Percentiles rank a stretch among this genome's conserved stretches.
Evolutionary conservation across 306 rosid species (phyloP).

Genomic region (Lablab purpureus): DNA sequence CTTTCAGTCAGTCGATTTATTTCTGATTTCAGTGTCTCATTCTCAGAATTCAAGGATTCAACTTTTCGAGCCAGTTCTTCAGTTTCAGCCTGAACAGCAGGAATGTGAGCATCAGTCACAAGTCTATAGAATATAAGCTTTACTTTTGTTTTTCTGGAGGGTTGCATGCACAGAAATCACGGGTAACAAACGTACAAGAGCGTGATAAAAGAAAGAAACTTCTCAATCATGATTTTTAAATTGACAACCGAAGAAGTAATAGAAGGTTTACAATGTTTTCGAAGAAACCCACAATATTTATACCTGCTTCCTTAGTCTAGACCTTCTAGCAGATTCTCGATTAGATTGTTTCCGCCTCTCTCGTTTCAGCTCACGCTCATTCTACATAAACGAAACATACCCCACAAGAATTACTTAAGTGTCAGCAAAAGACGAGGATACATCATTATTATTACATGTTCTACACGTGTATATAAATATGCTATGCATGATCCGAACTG

Average conservation of each 20-base stretch:
- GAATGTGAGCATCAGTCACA: conserved; percentile 37
- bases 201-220: conserved; percentile 13
- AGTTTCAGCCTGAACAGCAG: conserved; percentile 73
- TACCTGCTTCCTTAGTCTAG: conserved; percentile 98
- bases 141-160: neutral
- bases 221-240: conserved; percentile 6
- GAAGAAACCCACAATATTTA: neutral
- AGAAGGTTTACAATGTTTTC: neutral
- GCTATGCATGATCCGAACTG: neutral
- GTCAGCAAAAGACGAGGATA: conserved; percentile 31
- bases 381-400: conserved; percentile 56
- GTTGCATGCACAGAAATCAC: neutral
- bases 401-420: conserved; percentile 23
- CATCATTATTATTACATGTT: neutral
- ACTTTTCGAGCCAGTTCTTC: conserved; percentile 87
- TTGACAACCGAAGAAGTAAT: neutral
- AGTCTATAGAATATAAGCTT: neutral
- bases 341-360: conserved; percentile 97
- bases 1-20: conserved; percentile 62
- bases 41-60: conserved; percentile 71
- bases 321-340: conserved; percentile 95
- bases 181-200: neutral
- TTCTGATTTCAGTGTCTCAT: conserved; percentile 71
- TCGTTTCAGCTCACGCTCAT: conserved; percentile 83
- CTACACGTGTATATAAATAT: neutral